Conservation (phyloP, 108 stramenopile genomes). For the Nitzschia putrida region DNA sequence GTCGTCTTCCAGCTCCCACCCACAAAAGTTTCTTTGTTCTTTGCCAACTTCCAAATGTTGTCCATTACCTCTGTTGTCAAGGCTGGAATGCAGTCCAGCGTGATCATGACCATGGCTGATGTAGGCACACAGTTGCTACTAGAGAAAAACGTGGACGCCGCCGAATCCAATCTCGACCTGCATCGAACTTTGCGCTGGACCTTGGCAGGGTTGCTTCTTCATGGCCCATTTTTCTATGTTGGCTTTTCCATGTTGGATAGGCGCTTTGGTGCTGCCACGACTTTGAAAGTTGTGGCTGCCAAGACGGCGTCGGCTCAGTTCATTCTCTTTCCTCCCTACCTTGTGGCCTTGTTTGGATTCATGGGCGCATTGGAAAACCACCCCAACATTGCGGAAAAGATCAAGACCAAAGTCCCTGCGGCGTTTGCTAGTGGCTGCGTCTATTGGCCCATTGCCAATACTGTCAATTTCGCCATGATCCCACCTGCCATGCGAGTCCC, state of each 20-base stretch:
- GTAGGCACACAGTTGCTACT: constrained; percentile 36
- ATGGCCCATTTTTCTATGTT: constrained; percentile 48
- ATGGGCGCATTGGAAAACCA: constrained; percentile 40
- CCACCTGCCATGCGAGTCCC: constrained; percentile 34
- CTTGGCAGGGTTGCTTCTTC: constrained; percentile 34
- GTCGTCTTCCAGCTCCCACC: no score
- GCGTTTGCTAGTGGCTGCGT: constrained; percentile 47
- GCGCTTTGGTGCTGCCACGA: constrained; percentile 30
- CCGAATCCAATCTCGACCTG: constrained; percentile 3
- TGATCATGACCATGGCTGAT: constrained; percentile 49
- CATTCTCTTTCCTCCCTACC: constrained; percentile 51
- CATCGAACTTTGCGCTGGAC: constrained; percentile 49
- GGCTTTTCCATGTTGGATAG: constrained; percentile 46
- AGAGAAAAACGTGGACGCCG: constrained; percentile 11
- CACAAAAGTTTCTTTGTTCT: no score
- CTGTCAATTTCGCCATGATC: constrained; percentile 42
- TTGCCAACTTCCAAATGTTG: background rate
- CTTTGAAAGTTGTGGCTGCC: constrained; percentile 29
- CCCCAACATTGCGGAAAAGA: constrained; percentile 33
- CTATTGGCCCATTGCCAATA: constrained; percentile 52
- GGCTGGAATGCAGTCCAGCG: constrained; percentile 44
- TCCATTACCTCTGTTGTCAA: background rate
- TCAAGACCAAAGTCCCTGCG: constrained; percentile 32
- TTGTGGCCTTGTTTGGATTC: constrained; percentile 40
- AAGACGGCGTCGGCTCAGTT: constrained; percentile 50